phyloP scores from a whole-genome alignment of 345 rosid genomes.

The Pistacia integerrima region DNA sequence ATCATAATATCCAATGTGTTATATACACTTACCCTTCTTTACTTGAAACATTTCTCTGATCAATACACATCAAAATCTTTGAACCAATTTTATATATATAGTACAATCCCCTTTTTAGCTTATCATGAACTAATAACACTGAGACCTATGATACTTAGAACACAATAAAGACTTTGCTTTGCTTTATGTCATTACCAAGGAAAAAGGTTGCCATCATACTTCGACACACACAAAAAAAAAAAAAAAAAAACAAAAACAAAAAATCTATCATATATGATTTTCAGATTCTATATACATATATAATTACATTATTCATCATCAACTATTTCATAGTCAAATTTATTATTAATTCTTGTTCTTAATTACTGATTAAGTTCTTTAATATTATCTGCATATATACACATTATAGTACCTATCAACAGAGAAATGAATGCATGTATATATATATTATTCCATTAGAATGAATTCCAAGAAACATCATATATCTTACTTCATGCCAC shows the following conservation, averaged over 20 bases:
- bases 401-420: too few relatives aligned
- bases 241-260: too few relatives aligned
- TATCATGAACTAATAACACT: slow-evolving; percentile 18
- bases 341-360: too few relatives aligned
- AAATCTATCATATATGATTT: too few relatives aligned
- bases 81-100: slow-evolving; percentile 1
- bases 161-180: slow-evolving; percentile 13
- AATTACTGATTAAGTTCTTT: too few relatives aligned
- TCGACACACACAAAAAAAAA: not conserved
- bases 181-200: slow-evolving; percentile 29
- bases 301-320: not conserved
- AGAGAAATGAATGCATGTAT: not conserved
- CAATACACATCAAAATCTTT: not conserved
- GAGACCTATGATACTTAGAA: slow-evolving; percentile 12
- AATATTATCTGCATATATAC: too few relatives aligned
- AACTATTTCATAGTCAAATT: too few relatives aligned
- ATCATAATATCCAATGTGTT: slow-evolving; percentile 21
- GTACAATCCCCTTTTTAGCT: slow-evolving; percentile 23
- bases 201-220: slow-evolving; percentile 30
- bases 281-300: not conserved
- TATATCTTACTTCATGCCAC: too few relatives aligned
- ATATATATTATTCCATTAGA: not conserved
- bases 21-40: slow-evolving; percentile 13
- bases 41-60: not conserved
- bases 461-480: not conserved